These are phyloP conservation scores for Gillenia trifoliata DNA, from an alignment of 306 rosid species.

Conservation along the genomic window DNA sequence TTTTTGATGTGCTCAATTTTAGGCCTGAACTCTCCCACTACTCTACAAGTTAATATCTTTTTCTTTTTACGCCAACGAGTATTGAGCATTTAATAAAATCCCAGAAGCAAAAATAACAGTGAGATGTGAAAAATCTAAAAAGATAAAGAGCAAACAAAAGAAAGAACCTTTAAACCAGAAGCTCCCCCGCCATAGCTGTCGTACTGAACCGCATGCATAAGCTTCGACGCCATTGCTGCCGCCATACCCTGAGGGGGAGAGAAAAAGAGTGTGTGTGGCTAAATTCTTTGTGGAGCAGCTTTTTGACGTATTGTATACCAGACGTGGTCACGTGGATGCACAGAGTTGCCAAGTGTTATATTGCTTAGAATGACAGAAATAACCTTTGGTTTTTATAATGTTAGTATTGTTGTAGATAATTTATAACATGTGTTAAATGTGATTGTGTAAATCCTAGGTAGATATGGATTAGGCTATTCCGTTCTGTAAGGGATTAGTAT, in stretches of 20 bases:
- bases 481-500: too few relatives aligned
- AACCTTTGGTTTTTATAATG: too few relatives aligned
- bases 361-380: too few relatives aligned
- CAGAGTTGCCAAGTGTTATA: too few relatives aligned
- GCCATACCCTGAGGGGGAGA: background rate
- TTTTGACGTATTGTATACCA: background rate
- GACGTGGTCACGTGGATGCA: background rate
- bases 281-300: background rate
- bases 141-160: background rate
- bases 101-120: background rate
- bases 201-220: slow-evolving; percentile 62
- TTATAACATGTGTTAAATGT: too few relatives aligned
- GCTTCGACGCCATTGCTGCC: slow-evolving; percentile 29
- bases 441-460: too few relatives aligned
- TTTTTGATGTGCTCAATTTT: background rate
- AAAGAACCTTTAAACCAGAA: slow-evolving; percentile 42
- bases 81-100: background rate
- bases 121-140: background rate
- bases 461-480: too few relatives aligned
- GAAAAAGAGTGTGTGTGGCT: background rate
- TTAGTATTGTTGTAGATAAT: too few relatives aligned
- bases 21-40: background rate
- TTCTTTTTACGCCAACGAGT: background rate
- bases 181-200: slow-evolving; percentile 58
- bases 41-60: background rate